Evolutionary conservation across 176 grass and related monocot species (phyloP), one percentile per base, ranked within the genome.

Genomic region (Thinopyrum elongatum): DNA sequence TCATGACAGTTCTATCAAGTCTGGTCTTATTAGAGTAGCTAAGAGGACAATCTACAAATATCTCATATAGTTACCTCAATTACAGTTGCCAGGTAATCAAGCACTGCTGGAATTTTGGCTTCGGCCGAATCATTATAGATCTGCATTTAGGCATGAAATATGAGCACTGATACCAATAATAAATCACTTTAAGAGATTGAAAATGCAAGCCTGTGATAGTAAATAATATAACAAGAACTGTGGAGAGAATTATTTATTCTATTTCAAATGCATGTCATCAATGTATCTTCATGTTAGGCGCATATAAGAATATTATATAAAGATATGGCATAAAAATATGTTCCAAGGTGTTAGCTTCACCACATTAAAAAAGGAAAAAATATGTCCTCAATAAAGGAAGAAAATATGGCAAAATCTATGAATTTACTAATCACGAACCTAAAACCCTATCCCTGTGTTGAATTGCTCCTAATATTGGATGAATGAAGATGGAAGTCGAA

Each of bases 21-120:
- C 61, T 87, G 76, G 75, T 74, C 55, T 67, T 41, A 81, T 33
- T n/a, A 65, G 8, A 6, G 9, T 83, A 79, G n/a, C 85, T 33
- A 91, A 74, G 84, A 91, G 57, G 6, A 58, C 6, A 90, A 47
- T 46, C 51, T 41, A 76, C 23, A 84, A 74, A 80, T 64, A 85
- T 53, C 26, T 74, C 30, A 80, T 59, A 42, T 41, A 76, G 74
- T 84, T 82, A 98, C 95, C 95, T 95, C 93, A 79, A 95, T 90
- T 44, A 94, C 70, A 83, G 91, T 98, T 36, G 78, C 87, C 85
- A 98, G 83, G 86, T 94, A 98, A 89, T 95, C 95, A 62, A 98
- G 75, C 36, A 98, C 91, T 77, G 95, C 91, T 85, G 93, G 91
- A 94, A 94, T 90, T 95, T 98, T 98, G 19, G 91, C 95, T 78